phyloP scores from a whole-genome alignment of 2,329 filamentous ascomycete species.

The Xylariaceae sp. region DNA sequence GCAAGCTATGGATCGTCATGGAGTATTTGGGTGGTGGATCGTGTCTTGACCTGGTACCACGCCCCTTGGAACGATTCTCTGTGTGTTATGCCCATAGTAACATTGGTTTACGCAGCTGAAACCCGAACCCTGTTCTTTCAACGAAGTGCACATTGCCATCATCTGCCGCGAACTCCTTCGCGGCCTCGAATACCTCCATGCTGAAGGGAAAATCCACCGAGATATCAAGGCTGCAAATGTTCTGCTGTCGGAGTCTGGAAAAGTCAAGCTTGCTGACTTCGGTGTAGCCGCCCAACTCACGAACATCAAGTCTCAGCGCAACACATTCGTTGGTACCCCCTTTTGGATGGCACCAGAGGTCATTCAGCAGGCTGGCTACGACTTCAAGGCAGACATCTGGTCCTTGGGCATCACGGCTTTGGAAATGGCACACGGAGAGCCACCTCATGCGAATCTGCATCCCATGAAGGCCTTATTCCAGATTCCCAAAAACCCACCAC shows the following conservation, averaged over 20 bases:
- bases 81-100: constrained; percentile 29
- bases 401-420: constrained; percentile 88
- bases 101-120: constrained; percentile 59
- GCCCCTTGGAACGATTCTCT: constrained; percentile 4
- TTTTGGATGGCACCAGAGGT: constrained; percentile 98
- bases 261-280: constrained; percentile 95
- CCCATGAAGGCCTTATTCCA: constrained; percentile 92
- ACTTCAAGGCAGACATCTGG: constrained; percentile 93
- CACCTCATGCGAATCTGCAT: constrained; percentile 78
- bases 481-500: constrained; percentile 83
- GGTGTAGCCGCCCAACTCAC: constrained; percentile 94
- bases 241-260: constrained; percentile 82
- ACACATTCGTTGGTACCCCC: constrained; percentile 95
- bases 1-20: constrained; percentile 99
- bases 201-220: constrained; percentile 90
- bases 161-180: constrained; percentile 86
- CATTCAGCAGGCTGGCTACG: constrained; percentile 76
- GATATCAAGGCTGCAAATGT: constrained; percentile 97
- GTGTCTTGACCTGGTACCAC: constrained; percentile 78
- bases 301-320: constrained; percentile 94
- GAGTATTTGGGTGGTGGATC: constrained; percentile 94
- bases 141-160: constrained; percentile 86
- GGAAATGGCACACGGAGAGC: constrained; percentile 82
- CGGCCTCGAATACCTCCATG: constrained; percentile 88
- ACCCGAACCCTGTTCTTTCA: constrained; percentile 68